These are phyloP conservation scores for Bruguiera hainesii DNA, from an alignment of 441 rosid species.

Conservation along the genomic window DNA sequence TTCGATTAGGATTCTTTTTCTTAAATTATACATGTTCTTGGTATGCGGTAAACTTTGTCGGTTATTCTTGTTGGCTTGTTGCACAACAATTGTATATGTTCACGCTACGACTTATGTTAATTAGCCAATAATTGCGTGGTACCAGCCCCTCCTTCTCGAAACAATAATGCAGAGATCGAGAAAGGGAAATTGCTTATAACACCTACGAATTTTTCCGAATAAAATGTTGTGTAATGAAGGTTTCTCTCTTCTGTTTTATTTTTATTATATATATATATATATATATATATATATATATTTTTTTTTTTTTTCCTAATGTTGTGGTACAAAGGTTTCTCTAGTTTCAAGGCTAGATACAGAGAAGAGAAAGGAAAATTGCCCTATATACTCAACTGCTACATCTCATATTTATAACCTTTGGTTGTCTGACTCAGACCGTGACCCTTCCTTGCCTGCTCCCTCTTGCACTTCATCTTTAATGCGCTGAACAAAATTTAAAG, in stretches of 20 bases:
- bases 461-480: not conserved
- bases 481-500: too few relatives aligned
- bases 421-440: not conserved
- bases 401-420: too few relatives aligned
- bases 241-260: too few relatives aligned
- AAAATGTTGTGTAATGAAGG: too few relatives aligned
- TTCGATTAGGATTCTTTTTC: slow-evolving; percentile 15
- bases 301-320: too few relatives aligned
- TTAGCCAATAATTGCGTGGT: too few relatives aligned
- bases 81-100: too few relatives aligned
- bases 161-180: slow-evolving; percentile 17
- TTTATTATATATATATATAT: too few relatives aligned
- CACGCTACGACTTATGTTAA: too few relatives aligned
- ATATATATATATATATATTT: too few relatives aligned
- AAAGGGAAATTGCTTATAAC: not conserved
- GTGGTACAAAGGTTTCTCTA: not conserved
- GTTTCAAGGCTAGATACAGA: slow-evolving; percentile 24
- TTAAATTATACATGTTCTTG: slow-evolving; percentile 20
- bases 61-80: slow-evolving; percentile 1
- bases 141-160: not conserved
- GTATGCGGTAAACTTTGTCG: slow-evolving; percentile 18
- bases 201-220: too few relatives aligned
- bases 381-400: too few relatives aligned
- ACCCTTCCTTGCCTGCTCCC: not conserved
- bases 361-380: not conserved